Evolutionary conservation across 108 stramenopile species (phyloP).

Genomic region (Parietichytrium sp.): DNA sequence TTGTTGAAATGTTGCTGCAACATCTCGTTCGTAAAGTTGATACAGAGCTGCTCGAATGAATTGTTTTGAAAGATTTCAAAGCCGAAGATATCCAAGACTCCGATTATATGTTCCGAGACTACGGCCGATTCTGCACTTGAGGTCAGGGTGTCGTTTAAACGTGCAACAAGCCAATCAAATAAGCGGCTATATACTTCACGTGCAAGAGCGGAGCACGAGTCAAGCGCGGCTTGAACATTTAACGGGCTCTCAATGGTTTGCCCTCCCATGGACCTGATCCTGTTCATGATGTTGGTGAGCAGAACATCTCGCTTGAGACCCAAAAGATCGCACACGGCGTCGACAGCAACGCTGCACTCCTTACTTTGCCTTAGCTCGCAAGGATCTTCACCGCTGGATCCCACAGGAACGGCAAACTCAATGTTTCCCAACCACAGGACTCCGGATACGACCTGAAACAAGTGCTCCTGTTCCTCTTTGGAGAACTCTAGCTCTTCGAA

Average conservation of each 20-base stretch:
- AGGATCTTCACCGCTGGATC: not conserved
- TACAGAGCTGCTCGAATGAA: conserved; percentile 86
- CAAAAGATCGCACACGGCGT: conserved; percentile 38
- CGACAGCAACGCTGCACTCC: not conserved
- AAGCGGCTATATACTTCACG: conserved; percentile 50
- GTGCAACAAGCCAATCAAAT: conserved; percentile 54
- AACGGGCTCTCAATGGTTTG: not conserved
- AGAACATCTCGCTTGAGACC: not conserved
- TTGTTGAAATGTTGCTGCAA: conserved; percentile 73
- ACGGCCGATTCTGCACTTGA: conserved; percentile 40
- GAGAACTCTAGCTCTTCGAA: conserved; percentile 36
- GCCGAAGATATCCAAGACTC: conserved; percentile 92
- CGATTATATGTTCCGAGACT: conserved; percentile 63
- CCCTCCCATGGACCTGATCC: not conserved
- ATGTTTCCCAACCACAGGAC: conserved; percentile 59
- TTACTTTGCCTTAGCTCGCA: conserved; percentile 49
- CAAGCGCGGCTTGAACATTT: conserved; percentile 11
- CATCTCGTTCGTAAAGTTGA: conserved; percentile 94
- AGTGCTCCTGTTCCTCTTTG: not conserved
- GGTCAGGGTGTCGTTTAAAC: conserved; percentile 64
- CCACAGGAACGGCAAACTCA: conserved; percentile 61
- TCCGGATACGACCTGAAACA: conserved; percentile 48
- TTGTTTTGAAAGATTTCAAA: conserved; percentile 87
- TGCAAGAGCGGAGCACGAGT: conserved; percentile 45
- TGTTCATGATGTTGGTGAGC: not conserved